phyloP scores from a whole-genome alignment of 2,329 filamentous ascomycete species.

The Teratosphaeria destructans region DNA sequence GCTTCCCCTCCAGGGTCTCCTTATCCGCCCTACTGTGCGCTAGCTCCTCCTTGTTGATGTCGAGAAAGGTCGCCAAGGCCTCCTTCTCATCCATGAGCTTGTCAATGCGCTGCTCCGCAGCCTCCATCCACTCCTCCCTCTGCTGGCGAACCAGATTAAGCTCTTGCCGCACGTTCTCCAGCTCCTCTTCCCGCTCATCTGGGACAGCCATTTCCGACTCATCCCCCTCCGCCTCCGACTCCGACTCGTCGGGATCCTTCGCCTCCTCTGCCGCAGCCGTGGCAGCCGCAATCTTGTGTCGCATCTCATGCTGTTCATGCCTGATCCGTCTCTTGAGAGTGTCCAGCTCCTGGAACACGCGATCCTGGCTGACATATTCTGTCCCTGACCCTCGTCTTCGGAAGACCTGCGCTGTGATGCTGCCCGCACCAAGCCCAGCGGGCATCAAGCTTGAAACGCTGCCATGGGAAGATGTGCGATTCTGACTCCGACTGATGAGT shows the following conservation, averaged over 20 bases:
- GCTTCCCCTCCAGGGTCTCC: slow-evolving; percentile 2
- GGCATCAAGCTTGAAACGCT: not conserved
- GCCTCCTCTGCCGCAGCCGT: slow-evolving; percentile 6
- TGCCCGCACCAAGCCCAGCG: not conserved
- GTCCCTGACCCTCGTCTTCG: slow-evolving; percentile 2
- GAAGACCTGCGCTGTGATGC: slow-evolving; percentile 16
- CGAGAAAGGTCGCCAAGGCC: slow-evolving; percentile 10
- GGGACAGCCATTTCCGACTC: slow-evolving; percentile 7
- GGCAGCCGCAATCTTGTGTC: not conserved
- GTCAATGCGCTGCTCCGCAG: slow-evolving; percentile 25
- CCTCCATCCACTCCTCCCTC: slow-evolving; percentile 23
- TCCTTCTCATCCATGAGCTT: slow-evolving; percentile 22
- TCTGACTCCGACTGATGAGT: slow-evolving; percentile 9
- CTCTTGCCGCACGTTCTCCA: slow-evolving; percentile 19
- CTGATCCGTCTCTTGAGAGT: slow-evolving; percentile 11
- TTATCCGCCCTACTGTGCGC: slow-evolving; percentile 5
- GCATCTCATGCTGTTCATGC: slow-evolving; percentile 7
- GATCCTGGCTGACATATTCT: slow-evolving; percentile 9
- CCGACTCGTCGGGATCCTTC: slow-evolving; percentile 11
- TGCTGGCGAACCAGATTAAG: slow-evolving; percentile 15
- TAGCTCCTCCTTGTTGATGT: slow-evolving; percentile 10
- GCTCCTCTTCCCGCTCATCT: slow-evolving; percentile 23
- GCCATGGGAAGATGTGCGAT: not conserved
- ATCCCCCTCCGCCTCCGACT: slow-evolving; percentile 12
- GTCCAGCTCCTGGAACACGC: slow-evolving; percentile 14